phyloP scores from a whole-genome alignment of 2,329 filamentous ascomycete genomes.

The Claviceps capensis region DNA sequence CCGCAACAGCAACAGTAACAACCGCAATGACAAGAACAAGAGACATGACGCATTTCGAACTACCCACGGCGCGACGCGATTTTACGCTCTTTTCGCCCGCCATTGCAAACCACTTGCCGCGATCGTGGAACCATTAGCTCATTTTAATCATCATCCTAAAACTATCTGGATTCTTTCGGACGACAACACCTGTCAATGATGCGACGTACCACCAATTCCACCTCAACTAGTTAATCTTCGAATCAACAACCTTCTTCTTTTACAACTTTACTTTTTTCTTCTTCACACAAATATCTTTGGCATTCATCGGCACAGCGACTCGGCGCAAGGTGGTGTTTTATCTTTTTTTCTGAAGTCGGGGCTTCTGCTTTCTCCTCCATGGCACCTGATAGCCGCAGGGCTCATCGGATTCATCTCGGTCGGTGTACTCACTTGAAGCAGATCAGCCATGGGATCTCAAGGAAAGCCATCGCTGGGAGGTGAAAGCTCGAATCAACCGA shows the following conservation, averaged over 20 bases:
- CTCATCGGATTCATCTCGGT: not conserved
- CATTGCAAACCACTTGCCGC: not conserved
- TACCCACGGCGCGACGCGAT: not conserved
- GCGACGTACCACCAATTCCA: slow-evolving; percentile 8
- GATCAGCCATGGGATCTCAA: slow-evolving; percentile 11
- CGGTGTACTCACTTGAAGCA: slow-evolving; percentile 5
- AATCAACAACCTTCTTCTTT: slow-evolving; percentile 2
- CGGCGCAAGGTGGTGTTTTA: slow-evolving; percentile 22
- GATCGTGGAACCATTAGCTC: not conserved
- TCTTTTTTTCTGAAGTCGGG: not conserved
- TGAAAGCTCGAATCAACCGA: slow-evolving; percentile 10
- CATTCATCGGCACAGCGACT: slow-evolving; percentile 27
- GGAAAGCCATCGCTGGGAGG: not conserved
- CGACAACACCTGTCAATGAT: slow-evolving; percentile 13
- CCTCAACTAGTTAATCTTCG: slow-evolving; percentile 18
- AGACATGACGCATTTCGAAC: not conserved
- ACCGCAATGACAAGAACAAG: not conserved
- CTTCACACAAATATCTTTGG: slow-evolving; percentile 19
- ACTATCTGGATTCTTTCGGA: not conserved
- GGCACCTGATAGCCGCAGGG: not conserved
- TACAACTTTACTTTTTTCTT: slow-evolving; percentile 12
- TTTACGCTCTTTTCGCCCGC: not conserved
- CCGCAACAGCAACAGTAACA: not conserved
- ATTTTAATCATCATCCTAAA: slow-evolving; percentile 5
- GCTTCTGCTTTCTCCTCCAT: not conserved